Percentiles rank a stretch among this genome's conserved stretches.
Conservation (phyloP, 805 yeast genomes). For the Suhomyces faveliae region DNA sequence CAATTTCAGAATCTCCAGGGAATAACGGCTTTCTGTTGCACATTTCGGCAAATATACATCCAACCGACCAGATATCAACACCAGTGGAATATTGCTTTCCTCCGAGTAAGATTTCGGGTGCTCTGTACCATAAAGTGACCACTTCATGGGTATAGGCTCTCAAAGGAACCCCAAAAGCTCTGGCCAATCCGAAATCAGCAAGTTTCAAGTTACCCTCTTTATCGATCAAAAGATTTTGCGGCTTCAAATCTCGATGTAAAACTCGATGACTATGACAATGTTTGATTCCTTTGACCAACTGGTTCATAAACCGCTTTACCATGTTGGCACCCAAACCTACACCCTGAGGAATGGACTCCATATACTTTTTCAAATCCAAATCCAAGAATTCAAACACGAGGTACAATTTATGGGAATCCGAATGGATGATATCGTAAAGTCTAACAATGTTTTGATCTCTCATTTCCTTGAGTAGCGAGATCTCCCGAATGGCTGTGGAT, state of each 20-base stretch:
- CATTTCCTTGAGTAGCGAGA: conserved; percentile 89
- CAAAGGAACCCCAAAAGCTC: conserved; percentile 97
- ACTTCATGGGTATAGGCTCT: conserved; percentile 98
- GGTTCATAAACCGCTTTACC: conserved; percentile 92
- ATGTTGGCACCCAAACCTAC: conserved; percentile 85
- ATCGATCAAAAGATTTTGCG: conserved; percentile 91
- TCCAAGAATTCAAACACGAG: conserved; percentile 92
- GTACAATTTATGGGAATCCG: conserved; percentile 88
- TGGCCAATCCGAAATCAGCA: conserved; percentile 85
- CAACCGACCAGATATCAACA: conserved; percentile 98
- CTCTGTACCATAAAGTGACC: conserved; percentile 95
- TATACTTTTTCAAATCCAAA: conserved; percentile 90
- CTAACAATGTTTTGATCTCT: conserved; percentile 91
- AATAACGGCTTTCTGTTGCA: conserved; percentile 91
- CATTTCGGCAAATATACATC: conserved; percentile 98
- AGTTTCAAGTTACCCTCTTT: conserved; percentile 82
- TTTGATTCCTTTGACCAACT: conserved; percentile 83
- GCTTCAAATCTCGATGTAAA: conserved; percentile 92
- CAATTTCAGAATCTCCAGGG: conserved; percentile 98
- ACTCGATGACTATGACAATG: conserved; percentile 95
- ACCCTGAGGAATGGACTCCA: conserved; percentile 92
- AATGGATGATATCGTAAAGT: conserved; percentile 89
- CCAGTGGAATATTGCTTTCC: conserved; percentile 98
- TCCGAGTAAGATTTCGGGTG: conserved; percentile 93
- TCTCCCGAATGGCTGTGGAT: conserved; percentile 95